These are phyloP conservation scores for Cyclospora cayetanensis DNA, from an alignment of 169 alveolate genomes.

Conservation along the genomic window DNA sequence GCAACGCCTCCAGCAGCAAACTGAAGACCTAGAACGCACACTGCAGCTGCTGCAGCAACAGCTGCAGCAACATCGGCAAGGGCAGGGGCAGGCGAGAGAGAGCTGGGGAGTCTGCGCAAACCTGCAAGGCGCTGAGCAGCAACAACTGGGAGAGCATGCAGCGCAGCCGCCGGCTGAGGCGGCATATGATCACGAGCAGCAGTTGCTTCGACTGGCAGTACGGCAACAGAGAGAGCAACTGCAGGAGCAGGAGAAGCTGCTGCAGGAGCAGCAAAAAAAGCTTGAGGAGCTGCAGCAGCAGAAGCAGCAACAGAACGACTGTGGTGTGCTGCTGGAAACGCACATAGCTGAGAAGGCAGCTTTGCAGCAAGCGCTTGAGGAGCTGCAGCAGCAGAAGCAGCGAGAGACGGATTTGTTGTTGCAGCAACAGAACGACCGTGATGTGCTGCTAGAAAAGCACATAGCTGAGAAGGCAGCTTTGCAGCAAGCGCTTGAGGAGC, in stretches of 20 bases:
- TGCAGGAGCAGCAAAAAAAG: background rate
- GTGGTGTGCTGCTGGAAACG: background rate
- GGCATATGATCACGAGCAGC: background rate
- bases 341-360: background rate
- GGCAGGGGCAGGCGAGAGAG: constrained; percentile 15
- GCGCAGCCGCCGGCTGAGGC: constrained; percentile 6
- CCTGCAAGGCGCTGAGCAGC: background rate
- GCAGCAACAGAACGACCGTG: background rate
- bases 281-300: background rate
- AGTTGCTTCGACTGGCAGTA: no score
- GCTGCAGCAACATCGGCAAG: constrained; percentile 41
- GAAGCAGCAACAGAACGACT: background rate
- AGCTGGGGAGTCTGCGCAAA: background rate
- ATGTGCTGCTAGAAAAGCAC: background rate
- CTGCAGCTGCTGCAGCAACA: constrained; percentile 42
- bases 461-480: background rate
- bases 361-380: constrained; percentile 12
- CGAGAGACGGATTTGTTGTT: background rate
- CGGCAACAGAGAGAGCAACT: no score
- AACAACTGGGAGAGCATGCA: background rate
- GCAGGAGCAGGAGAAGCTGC: no score
- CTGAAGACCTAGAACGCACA: constrained; percentile 15
- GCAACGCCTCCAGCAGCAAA: constrained; percentile 36
- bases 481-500: background rate
- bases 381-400: constrained; percentile 13